Percentiles rank a stretch among this genome's conserved stretches.
Evolutionary conservation across 2,329 filamentous ascomycete genomes (phyloP).

Genomic region (Cladorrhinum sp.): DNA sequence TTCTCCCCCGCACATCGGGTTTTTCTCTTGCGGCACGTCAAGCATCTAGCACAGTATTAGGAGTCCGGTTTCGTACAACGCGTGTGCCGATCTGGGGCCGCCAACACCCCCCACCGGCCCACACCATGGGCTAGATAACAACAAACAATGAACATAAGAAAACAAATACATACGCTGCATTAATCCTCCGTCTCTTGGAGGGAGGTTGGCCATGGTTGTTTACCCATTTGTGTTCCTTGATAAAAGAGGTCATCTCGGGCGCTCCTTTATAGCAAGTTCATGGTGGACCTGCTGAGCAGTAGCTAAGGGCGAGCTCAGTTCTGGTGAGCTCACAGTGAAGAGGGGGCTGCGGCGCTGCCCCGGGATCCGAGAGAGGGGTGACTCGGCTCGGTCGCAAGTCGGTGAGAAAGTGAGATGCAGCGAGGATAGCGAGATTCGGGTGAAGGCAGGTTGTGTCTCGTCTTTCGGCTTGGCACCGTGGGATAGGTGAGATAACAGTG

Average conservation of each 20-base stretch:
- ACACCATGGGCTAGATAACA: neutral
- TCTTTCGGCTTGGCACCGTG: neutral
- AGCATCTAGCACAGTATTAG: conserved; percentile 48
- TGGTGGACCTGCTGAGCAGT: conserved; percentile 30
- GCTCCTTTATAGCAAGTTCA: conserved; percentile 32
- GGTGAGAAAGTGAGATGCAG: conserved; percentile 7
- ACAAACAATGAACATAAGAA: conserved; percentile 11
- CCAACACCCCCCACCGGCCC: neutral
- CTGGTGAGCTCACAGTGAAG: neutral
- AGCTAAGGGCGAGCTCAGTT: neutral
- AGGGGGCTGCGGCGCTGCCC: neutral
- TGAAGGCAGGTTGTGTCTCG: neutral
- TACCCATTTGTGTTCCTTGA: conserved; percentile 71
- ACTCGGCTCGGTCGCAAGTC: conserved; percentile 10
- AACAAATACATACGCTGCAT: conserved; percentile 63
- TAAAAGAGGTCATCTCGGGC: conserved; percentile 45
- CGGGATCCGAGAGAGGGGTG: neutral
- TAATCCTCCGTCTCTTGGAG: conserved; percentile 74
- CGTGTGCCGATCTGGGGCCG: neutral
- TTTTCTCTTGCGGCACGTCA: conserved; percentile 73
- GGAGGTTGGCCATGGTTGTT: conserved; percentile 79
- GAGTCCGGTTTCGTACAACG: neutral
- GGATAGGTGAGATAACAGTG: neutral
- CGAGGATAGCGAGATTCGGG: neutral
- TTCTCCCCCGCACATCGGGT: conserved; percentile 73